Percentiles rank a stretch among this genome's conserved stretches.
phyloP scores from a whole-genome alignment of 73 alveolate genomes.

The Tetrahymena elliotti region DNA sequence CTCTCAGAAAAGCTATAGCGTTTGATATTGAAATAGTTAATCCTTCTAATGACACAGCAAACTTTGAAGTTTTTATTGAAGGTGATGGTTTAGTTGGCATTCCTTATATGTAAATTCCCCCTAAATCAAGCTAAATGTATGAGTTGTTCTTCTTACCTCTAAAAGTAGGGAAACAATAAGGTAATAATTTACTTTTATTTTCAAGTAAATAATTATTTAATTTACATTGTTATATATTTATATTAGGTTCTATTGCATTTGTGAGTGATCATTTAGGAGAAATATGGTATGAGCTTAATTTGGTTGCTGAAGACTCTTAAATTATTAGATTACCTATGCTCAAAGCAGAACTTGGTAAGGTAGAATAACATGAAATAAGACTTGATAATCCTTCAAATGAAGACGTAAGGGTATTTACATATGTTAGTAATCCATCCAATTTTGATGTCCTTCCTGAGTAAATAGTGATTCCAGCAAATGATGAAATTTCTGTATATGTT shows the following conservation, averaged over 20 bases:
- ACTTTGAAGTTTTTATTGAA: slow-evolving; percentile 85
- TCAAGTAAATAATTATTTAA: not conserved
- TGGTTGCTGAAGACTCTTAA: slow-evolving; percentile 85
- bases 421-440: slow-evolving; percentile 72
- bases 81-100: slow-evolving; percentile 92
- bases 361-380: slow-evolving; percentile 68
- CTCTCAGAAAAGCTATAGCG: slow-evolving; percentile 81
- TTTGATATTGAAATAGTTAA: slow-evolving; percentile 84
- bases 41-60: slow-evolving; percentile 80
- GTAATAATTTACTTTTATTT: not conserved
- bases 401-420: slow-evolving; percentile 74
- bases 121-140: slow-evolving; percentile 71
- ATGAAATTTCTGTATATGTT: slow-evolving; percentile 66
- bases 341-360: slow-evolving; percentile 93
- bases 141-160: slow-evolving; percentile 87
- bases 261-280: slow-evolving; percentile 94
- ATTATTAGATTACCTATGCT: slow-evolving; percentile 66
- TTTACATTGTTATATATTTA: not conserved
- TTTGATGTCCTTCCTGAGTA: slow-evolving; percentile 92
- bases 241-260: slow-evolving; percentile 79
- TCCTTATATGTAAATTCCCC: slow-evolving; percentile 64
- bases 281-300: slow-evolving; percentile 88
- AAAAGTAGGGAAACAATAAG: slow-evolving; percentile 59
- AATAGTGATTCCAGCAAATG: slow-evolving; percentile 76
- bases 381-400: slow-evolving; percentile 93